These are phyloP conservation scores for Fusarium bulbicola DNA, from an alignment of 2,329 filamentous ascomycete genomes.

Conservation along the genomic window DNA sequence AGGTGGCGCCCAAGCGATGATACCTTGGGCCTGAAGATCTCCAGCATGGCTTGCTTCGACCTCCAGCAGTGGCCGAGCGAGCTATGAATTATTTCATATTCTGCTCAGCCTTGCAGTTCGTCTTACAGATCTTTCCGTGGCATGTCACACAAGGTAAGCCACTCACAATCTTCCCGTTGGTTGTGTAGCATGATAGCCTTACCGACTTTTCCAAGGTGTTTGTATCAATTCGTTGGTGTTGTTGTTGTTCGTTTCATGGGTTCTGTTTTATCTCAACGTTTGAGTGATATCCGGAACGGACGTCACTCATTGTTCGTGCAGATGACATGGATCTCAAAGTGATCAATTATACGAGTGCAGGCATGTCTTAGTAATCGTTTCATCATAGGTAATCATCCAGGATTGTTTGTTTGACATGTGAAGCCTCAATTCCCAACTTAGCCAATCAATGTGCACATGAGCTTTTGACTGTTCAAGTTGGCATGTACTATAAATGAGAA, in stretches of 20 bases:
- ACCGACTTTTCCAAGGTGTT: neutral
- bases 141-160: neutral
- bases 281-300: neutral
- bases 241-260: neutral
- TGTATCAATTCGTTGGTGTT: neutral
- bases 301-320: neutral
- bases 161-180: neutral
- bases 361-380: neutral
- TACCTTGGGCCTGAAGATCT: neutral
- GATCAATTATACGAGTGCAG: neutral
- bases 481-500: neutral
- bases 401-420: neutral
- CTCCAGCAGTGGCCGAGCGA: neutral
- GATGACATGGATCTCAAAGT: neutral
- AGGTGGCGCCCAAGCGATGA: neutral
- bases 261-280: neutral
- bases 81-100: neutral
- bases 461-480: neutral
- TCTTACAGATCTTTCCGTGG: neutral
- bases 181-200: neutral
- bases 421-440: neutral
- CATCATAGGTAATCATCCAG: neutral
- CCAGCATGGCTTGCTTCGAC: neutral
- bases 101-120: constrained; percentile 11
- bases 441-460: neutral